phyloP scores from a whole-genome alignment of 2,329 filamentous ascomycete species.

The Xylariaceae sp. region DNA sequence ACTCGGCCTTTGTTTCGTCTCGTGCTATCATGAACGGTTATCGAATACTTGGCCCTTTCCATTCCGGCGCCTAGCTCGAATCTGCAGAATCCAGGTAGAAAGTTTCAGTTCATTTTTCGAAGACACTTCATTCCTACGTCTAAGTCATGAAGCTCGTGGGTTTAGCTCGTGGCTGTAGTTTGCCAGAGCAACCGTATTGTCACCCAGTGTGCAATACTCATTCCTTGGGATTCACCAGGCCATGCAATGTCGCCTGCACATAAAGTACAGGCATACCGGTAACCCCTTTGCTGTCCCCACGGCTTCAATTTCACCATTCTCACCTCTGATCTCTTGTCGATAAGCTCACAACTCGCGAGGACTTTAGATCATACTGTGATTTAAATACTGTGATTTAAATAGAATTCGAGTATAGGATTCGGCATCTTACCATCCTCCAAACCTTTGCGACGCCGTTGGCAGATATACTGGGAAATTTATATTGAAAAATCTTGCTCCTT shows the following conservation, averaged over 20 bases:
- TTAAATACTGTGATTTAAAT: conserved; percentile 1
- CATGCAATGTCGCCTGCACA: neutral
- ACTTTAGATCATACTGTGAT: neutral
- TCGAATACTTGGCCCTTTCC: conserved; percentile 5
- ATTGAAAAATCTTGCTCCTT: neutral
- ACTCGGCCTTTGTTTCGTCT: neutral
- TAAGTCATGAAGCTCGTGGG: conserved; percentile 13
- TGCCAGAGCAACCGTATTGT: conserved; percentile 18
- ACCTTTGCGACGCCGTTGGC: conserved; percentile 4
- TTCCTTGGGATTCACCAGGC: conserved; percentile 20
- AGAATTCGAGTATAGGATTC: no score
- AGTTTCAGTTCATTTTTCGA: conserved; percentile 16
- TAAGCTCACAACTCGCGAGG: neutral
- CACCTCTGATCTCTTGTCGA: neutral
- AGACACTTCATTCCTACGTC: conserved; percentile 31
- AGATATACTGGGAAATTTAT: conserved; percentile 6
- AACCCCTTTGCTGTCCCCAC: neutral
- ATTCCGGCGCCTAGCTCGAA: conserved; percentile 25
- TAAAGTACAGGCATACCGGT: conserved; percentile 13
- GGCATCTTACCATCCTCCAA: neutral
- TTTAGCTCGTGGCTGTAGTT: conserved; percentile 12
- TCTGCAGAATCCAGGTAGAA: conserved; percentile 24
- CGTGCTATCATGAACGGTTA: neutral
- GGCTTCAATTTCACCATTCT: neutral
- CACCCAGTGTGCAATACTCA: conserved; percentile 25